Evolutionary conservation across 352 stramenopile genomes (phyloP).

Genomic region (Phytophthora vignae): DNA sequence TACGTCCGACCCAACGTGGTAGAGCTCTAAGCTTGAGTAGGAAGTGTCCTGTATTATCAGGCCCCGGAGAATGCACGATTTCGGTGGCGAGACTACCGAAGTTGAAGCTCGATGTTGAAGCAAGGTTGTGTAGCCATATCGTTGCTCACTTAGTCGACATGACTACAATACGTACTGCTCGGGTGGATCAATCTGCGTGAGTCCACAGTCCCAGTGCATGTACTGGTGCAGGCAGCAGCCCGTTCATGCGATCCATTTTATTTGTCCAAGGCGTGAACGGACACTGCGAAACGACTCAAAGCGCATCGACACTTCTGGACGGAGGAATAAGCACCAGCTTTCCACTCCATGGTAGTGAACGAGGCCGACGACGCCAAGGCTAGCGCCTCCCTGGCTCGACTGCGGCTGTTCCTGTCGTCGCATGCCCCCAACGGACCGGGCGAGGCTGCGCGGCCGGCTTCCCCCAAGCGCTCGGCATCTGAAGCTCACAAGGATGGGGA

Average conservation of each 20-base stretch:
- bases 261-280: slow-evolving; percentile 3
- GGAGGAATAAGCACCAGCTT: slow-evolving; percentile 22
- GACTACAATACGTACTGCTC: too few species aligned
- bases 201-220: too few species aligned
- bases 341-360: slow-evolving; percentile 23
- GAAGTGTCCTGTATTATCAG: too few species aligned
- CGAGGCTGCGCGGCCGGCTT: slow-evolving; percentile 10
- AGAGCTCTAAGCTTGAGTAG: too few species aligned
- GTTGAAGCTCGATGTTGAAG: slow-evolving; percentile 28
- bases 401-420: slow-evolving; percentile 50
- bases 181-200: too few species aligned
- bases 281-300: slow-evolving; percentile 26
- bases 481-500: slow-evolving; percentile 6
- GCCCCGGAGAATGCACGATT: too few species aligned
- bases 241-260: background rate
- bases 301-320: background rate
- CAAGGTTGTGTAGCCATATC: slow-evolving; percentile 3
- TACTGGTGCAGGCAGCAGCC: too few species aligned
- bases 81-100: background rate
- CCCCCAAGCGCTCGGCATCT: slow-evolving; percentile 3
- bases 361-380: slow-evolving; percentile 30
- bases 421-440: slow-evolving; percentile 37
- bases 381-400: slow-evolving; percentile 39
- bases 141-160: slow-evolving; percentile 1
- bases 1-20: too few species aligned